A percentile compares a stretch with the other conserved stretches of the same genome.
Evolutionary conservation across 2,329 filamentous ascomycete genomes (phyloP).

Genomic region (Trichoderma simmonsii): DNA sequence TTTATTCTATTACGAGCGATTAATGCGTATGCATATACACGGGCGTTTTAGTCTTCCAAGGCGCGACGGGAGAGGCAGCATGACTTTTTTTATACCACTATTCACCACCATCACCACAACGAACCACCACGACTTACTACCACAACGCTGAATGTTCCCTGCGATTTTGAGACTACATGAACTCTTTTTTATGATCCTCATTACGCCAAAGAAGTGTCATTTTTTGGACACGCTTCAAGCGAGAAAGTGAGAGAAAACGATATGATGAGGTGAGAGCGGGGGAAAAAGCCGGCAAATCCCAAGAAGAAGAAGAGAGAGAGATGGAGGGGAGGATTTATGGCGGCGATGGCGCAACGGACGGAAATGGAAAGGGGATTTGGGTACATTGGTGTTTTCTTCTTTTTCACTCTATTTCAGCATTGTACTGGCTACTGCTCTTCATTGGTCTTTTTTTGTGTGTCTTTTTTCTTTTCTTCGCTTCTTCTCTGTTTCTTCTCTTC

Average conservation of each 20-base stretch:
- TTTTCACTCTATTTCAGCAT: background rate
- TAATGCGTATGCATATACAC: constrained; percentile 44
- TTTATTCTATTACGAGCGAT: constrained; percentile 37
- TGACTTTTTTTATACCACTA: constrained; percentile 12
- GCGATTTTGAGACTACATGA: background rate
- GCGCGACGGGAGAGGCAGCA: constrained; percentile 14
- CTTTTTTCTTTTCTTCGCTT: constrained; percentile 10
- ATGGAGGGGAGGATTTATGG: background rate
- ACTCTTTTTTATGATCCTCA: background rate
- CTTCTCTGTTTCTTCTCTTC: background rate
- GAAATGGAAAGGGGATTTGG: constrained; percentile 13
- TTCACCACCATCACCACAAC: background rate
- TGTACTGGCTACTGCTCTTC: constrained; percentile 18
- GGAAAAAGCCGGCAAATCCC: background rate
- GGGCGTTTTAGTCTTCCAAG: constrained; percentile 36
- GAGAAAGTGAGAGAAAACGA: background rate
- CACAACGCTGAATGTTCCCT: constrained; percentile 9
- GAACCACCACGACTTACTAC: background rate
- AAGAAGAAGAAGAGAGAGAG: background rate
- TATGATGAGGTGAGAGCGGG: background rate
- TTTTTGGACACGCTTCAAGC: background rate
- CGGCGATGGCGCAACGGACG: constrained; percentile 17
- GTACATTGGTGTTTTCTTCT: background rate
- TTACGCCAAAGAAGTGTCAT: background rate
- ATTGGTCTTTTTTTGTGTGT: background rate